A percentile compares a stretch with the other conserved stretches of the same genome.
Conservation (phyloP, 768 basidiomycete genomes). For the Russula foetens region DNA sequence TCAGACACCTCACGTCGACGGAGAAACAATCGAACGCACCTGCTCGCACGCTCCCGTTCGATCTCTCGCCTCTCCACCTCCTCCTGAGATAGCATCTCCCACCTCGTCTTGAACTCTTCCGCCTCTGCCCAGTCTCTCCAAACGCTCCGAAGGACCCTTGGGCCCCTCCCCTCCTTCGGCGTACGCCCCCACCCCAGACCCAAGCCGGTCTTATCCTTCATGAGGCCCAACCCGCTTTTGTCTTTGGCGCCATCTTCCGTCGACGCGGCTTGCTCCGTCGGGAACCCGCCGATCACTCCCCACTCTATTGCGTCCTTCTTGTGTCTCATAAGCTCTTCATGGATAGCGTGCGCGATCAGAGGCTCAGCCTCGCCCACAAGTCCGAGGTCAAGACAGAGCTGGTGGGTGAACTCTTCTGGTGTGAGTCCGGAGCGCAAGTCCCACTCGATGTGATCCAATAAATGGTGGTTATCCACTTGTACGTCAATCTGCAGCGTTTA, state of each 20-base stretch:
- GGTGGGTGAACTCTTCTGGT: constrained; percentile 74
- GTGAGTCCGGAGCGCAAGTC: constrained; percentile 90
- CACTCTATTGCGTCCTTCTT: constrained; percentile 94
- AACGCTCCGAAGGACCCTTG: constrained; percentile 74
- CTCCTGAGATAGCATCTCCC: constrained; percentile 81
- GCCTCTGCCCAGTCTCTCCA: constrained; percentile 96
- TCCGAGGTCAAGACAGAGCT: constrained; percentile 80
- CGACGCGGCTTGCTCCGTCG: constrained; percentile 27
- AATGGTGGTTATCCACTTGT: constrained; percentile 85
- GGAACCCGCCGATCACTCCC: constrained; percentile 69
- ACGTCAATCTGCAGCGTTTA: constrained; percentile 78
- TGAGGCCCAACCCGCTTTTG: constrained; percentile 43
- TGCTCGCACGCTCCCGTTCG: constrained; percentile 77
- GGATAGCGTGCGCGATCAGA: constrained; percentile 85
- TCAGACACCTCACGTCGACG: background rate
- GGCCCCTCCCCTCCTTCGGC: constrained; percentile 72
- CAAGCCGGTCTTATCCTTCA: constrained; percentile 79
- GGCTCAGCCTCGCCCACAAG: constrained; percentile 83
- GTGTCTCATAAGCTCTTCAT: constrained; percentile 92
- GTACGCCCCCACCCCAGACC: constrained; percentile 71
- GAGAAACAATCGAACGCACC: constrained; percentile 34
- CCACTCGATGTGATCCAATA: constrained; percentile 97
- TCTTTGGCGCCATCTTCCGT: constrained; percentile 35
- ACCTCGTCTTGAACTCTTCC: constrained; percentile 81
- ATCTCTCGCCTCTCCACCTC: constrained; percentile 88